phyloP scores from a whole-genome alignment of 371 early-diverging fungal species.

The Mycotypha africana region DNA sequence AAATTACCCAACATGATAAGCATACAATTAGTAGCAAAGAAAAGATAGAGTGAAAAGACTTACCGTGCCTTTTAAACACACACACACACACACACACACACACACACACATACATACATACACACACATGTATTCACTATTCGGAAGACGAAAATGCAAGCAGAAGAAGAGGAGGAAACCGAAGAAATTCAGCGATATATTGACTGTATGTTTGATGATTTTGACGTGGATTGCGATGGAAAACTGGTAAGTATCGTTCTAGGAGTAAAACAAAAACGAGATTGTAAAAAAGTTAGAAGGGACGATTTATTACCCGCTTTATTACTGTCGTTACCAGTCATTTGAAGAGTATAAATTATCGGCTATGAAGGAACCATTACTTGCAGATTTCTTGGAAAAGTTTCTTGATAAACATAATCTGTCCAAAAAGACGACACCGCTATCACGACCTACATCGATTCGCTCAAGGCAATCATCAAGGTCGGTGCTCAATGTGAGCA shows the following conservation, averaged over 20 bases:
- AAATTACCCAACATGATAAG: constrained; percentile 2
- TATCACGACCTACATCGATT: constrained; percentile 5
- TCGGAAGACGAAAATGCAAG: constrained; percentile 37
- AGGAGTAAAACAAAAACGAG: too few relatives aligned
- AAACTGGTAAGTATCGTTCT: constrained; percentile 59
- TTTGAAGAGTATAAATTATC: constrained; percentile 77
- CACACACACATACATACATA: too few relatives aligned
- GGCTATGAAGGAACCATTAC: constrained; percentile 80
- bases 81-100: too few relatives aligned
- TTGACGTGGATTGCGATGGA: constrained; percentile 82
- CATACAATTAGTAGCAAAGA: too few relatives aligned
- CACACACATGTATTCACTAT: too few relatives aligned
- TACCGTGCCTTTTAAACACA: too few relatives aligned
- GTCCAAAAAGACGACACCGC: constrained; percentile 10
- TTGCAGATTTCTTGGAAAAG: constrained; percentile 75
- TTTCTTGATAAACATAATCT: constrained; percentile 54
- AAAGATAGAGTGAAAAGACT: too few relatives aligned
- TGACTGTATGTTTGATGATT: constrained; percentile 69
- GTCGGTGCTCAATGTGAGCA: too few relatives aligned
- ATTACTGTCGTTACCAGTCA: constrained; percentile 34
- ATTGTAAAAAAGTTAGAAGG: neutral
- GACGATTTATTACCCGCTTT: neutral
- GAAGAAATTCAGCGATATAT: constrained; percentile 62
- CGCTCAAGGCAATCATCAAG: constrained; percentile 16
- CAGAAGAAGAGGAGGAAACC: constrained; percentile 63